Percentiles rank a stretch among this genome's conserved stretches.
These are phyloP conservation scores for Aspergillus ruber DNA, from an alignment of 2,329 filamentous ascomycete genomes.

Conservation along the genomic window DNA sequence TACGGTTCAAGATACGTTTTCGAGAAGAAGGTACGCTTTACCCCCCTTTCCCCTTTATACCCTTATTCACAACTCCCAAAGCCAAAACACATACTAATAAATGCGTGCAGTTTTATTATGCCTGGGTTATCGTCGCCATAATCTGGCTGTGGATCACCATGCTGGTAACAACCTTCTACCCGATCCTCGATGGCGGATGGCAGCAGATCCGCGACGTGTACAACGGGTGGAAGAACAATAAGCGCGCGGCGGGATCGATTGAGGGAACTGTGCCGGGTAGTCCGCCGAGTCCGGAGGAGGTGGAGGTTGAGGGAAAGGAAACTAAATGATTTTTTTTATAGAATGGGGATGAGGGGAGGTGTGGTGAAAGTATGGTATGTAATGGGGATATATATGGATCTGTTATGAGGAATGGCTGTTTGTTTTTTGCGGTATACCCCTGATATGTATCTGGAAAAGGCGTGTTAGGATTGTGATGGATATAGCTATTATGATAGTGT, in stretches of 20 bases:
- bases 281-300: neutral
- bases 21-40: constrained; percentile 30
- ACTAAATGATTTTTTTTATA: neutral
- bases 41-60: neutral
- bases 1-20: constrained; percentile 49
- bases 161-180: constrained; percentile 46
- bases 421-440: no score
- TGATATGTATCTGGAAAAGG: no score
- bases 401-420: no score
- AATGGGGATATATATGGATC: no score
- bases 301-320: neutral
- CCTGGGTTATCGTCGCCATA: constrained; percentile 47
- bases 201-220: constrained; percentile 21
- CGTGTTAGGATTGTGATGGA: neutral
- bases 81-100: neutral
- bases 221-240: constrained; percentile 2
- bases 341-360: no score
- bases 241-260: neutral
- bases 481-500: neutral
- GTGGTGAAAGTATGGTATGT: no score
- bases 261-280: neutral
- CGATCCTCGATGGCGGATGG: constrained; percentile 43
- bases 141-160: constrained; percentile 51
- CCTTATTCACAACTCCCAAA: no score
- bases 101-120: constrained; percentile 38